Conservation (phyloP, 2,329 filamentous ascomycete species). For the Botrytis pseudocinerea region DNA sequence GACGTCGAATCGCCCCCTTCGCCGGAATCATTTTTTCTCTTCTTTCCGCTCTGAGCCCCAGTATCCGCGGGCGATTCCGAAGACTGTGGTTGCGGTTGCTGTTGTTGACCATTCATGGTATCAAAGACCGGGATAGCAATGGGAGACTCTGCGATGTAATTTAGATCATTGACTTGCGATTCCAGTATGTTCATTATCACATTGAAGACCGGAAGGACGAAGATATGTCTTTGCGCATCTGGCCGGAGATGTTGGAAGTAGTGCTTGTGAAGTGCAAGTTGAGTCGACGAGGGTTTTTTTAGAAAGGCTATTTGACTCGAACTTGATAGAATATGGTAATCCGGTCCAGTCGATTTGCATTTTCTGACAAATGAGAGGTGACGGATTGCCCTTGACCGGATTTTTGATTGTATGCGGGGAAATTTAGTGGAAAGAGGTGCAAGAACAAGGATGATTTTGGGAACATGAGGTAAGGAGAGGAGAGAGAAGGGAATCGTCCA, state of each 20-base stretch:
- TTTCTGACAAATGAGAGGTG: neutral
- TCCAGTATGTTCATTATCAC: conserved; percentile 43
- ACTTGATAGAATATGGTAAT: neutral
- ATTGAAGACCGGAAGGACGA: neutral
- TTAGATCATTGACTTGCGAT: conserved; percentile 40
- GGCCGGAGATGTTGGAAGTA: neutral
- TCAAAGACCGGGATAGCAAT: conserved; percentile 28
- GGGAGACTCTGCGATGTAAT: conserved; percentile 39
- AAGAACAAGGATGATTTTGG: neutral
- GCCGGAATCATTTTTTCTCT: conserved; percentile 37
- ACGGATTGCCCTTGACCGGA: neutral
- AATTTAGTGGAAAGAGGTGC: neutral
- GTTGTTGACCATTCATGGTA: conserved; percentile 35
- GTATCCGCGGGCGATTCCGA: conserved; percentile 39
- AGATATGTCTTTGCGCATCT: neutral
- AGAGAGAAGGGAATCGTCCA: neutral
- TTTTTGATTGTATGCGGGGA: conserved; percentile 1
- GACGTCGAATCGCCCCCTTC: conserved; percentile 25
- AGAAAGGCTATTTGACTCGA: neutral
- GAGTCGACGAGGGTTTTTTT: neutral
- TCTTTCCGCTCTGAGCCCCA: conserved; percentile 37
- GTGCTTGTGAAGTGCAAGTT: neutral
- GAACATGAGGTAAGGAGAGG: too few relatives aligned
- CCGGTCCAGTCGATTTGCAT: neutral
- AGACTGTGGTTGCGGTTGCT: conserved; percentile 25